A percentile compares a stretch with the other conserved stretches of the same genome.
phyloP scores from a whole-genome alignment of 1,284 basidiomycete species.

The Baeospora myosura region DNA sequence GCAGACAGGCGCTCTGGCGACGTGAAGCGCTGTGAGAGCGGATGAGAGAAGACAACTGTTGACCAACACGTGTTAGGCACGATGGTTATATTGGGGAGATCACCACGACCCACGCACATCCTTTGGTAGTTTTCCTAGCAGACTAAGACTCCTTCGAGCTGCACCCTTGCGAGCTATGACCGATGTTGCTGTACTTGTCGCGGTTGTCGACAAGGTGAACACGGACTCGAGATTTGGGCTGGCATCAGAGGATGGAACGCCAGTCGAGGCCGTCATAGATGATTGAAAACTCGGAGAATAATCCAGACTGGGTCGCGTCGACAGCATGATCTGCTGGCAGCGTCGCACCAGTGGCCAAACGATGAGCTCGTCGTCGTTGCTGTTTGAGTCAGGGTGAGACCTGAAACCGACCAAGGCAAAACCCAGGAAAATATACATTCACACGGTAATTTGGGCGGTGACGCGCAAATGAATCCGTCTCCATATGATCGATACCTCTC shows the following conservation, averaged over 20 bases:
- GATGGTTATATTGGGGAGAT: constrained; percentile 12
- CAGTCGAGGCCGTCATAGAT: neutral
- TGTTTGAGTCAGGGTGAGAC: neutral
- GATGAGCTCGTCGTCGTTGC: neutral
- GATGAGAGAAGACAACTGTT: constrained; percentile 23
- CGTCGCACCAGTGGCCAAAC: neutral
- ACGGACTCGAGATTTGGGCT: neutral
- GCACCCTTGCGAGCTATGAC: neutral
- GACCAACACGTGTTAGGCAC: constrained; percentile 38
- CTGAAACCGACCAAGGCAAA: no score
- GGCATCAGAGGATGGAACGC: neutral
- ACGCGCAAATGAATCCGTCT: neutral
- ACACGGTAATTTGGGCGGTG: no score
- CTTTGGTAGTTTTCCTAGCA: constrained; percentile 23
- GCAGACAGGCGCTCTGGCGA: constrained; percentile 15
- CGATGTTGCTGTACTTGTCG: neutral
- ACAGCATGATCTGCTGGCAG: no score
- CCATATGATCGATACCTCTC: neutral
- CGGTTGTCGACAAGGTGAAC: neutral
- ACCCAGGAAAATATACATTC: no score
- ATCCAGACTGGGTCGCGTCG: neutral
- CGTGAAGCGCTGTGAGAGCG: constrained; percentile 30
- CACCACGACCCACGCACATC: constrained; percentile 21
- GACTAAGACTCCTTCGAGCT: constrained; percentile 19
- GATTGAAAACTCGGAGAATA: neutral